phyloP scores from a whole-genome alignment of 179 eudicot species.

The Camellia oleifera region DNA sequence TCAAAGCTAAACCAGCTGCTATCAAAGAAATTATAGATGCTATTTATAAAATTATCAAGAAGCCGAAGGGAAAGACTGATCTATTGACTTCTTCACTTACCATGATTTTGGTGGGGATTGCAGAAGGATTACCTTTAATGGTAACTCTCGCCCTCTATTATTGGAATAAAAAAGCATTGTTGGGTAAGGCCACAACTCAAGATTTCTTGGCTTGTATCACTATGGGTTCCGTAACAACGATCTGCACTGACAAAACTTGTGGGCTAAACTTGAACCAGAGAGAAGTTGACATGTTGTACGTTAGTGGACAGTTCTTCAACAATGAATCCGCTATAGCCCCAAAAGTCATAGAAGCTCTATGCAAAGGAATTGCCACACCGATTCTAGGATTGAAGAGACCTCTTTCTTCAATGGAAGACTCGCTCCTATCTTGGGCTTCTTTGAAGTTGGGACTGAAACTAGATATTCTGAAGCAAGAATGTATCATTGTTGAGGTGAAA shows the following conservation, averaged over 20 bases:
- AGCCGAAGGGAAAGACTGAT: slow-evolving; percentile 12
- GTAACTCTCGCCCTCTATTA: slow-evolving; percentile 18
- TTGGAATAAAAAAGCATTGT: slow-evolving; percentile 16
- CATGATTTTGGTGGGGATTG: slow-evolving; percentile 18
- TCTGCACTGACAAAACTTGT: slow-evolving; percentile 20
- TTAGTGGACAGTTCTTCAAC: slow-evolving; percentile 15
- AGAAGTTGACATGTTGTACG: slow-evolving; percentile 16
- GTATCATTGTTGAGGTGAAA: neutral
- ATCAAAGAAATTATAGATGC: neutral
- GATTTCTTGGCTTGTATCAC: slow-evolving; percentile 7
- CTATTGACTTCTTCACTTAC: slow-evolving; percentile 13
- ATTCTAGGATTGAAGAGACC: neutral
- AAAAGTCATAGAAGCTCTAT: slow-evolving; percentile 13
- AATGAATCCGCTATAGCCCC: slow-evolving; percentile 6
- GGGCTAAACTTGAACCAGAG: slow-evolving; percentile 9
- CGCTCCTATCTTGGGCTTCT: slow-evolving; percentile 16
- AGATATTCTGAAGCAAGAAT: neutral
- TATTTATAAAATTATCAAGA: slow-evolving; percentile 13
- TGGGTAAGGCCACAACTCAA: neutral
- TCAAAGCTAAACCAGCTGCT: slow-evolving; percentile 13
- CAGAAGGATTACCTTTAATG: slow-evolving; percentile 23
- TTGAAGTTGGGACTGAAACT: slow-evolving; percentile 3
- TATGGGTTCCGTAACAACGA: slow-evolving; percentile 20
- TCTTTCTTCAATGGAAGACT: neutral
- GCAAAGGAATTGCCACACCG: slow-evolving; percentile 13